These are phyloP conservation scores for Protea cynaroides DNA, from an alignment of 164 flowering plant species.

Conservation along the genomic window DNA sequence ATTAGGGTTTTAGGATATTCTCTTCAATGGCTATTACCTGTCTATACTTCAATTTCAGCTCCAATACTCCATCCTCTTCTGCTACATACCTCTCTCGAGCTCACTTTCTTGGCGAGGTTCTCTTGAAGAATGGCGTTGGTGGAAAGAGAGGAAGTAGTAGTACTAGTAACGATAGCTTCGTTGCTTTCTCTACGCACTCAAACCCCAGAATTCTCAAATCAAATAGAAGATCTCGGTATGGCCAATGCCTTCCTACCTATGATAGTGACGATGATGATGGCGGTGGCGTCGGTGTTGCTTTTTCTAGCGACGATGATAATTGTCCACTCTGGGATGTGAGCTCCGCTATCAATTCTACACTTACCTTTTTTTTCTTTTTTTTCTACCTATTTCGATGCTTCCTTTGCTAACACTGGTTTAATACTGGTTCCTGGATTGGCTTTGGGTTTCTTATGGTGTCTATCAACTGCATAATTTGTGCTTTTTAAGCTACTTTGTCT, in stretches of 20 bases:
- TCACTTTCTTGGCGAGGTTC: constrained; percentile 4
- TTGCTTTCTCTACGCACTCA: constrained; percentile 58
- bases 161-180: constrained; percentile 16
- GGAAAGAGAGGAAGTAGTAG: constrained; percentile 10
- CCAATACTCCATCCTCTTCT: constrained; percentile 6
- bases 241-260: constrained; percentile 39
- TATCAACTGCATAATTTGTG: no score
- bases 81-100: constrained; percentile 1
- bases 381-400: neutral
- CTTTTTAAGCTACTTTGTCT: no score
- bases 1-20: constrained; percentile 15
- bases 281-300: constrained; percentile 15
- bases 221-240: constrained; percentile 46
- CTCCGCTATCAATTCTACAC: constrained; percentile 10
- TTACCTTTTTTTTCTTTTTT: neutral
- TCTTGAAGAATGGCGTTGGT: neutral
- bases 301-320: constrained; percentile 10
- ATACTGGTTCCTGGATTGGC: neutral
- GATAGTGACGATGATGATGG: constrained; percentile 41
- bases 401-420: neutral
- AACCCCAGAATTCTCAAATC: constrained; percentile 65
- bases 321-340: constrained; percentile 14
- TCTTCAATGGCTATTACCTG: constrained; percentile 18
- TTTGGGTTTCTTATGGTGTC: no score
- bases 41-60: constrained; percentile 11